Evolutionary conservation across 176 grass and related monocot species (phyloP).

Genomic region (Pontederia crassipes): DNA sequence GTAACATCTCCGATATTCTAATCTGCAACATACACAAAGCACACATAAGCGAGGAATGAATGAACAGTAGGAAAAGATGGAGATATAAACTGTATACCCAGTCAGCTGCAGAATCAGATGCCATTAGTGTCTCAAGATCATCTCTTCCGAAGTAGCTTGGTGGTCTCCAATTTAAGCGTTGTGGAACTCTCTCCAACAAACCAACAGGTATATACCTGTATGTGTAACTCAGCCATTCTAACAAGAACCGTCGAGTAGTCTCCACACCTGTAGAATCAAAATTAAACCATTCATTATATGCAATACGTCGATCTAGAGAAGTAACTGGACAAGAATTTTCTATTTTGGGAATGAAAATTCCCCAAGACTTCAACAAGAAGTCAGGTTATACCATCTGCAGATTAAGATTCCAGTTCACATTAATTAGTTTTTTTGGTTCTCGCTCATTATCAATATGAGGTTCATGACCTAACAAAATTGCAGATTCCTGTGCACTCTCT

Average conservation of each 20-base stretch:
- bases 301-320: not conserved
- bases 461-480: not conserved
- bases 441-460: too few species aligned
- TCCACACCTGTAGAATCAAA: slow-evolving; percentile 49
- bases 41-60: not conserved
- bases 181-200: slow-evolving; percentile 68
- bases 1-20: slow-evolving; percentile 85
- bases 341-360: too few species aligned
- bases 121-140: slow-evolving; percentile 93
- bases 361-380: too few species aligned
- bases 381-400: too few species aligned
- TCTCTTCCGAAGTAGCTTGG: slow-evolving; percentile 70
- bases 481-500: not conserved
- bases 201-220: slow-evolving; percentile 74
- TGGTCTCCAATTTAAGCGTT: slow-evolving; percentile 75
- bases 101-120: slow-evolving; percentile 86
- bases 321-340: too few species aligned
- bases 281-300: not conserved
- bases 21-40: slow-evolving; percentile 29
- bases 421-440: too few species aligned
- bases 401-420: too few species aligned
- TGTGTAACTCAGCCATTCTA: slow-evolving; percentile 89
- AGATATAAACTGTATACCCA: slow-evolving; percentile 38
- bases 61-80: not conserved
- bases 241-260: slow-evolving; percentile 79